phyloP scores from a whole-genome alignment of 139 green algal genomes.

The Tetradesmus lagerheimii region DNA sequence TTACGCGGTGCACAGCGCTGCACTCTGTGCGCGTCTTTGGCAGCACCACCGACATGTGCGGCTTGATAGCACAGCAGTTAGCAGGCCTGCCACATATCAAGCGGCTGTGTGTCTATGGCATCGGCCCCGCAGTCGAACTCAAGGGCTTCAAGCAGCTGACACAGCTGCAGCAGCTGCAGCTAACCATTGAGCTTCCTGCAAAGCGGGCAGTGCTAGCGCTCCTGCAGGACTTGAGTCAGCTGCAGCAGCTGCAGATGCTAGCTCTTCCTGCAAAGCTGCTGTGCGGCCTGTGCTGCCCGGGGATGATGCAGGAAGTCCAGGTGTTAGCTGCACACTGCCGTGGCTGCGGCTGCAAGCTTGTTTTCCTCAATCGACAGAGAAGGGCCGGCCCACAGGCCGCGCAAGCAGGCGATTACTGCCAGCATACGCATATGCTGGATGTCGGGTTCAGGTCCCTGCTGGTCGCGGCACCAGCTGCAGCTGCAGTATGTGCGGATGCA shows the following conservation, averaged over 20 bases:
- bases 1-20: not conserved
- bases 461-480: not conserved
- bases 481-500: not conserved
- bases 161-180: not conserved
- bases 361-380: not conserved
- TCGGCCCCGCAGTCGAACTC: not conserved
- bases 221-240: not conserved
- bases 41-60: slow-evolving; percentile 3
- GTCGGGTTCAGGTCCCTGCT: not conserved
- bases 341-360: not conserved
- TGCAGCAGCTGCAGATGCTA: slow-evolving; percentile 23
- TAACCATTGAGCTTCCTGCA: not conserved
- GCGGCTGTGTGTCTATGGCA: not conserved
- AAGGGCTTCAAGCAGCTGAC: not conserved
- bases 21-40: slow-evolving; percentile 17
- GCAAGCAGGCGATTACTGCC: not conserved
- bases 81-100: slow-evolving; percentile 8
- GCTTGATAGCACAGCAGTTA: not conserved
- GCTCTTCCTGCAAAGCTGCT: not conserved
- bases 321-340: not conserved
- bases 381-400: not conserved
- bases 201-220: slow-evolving; percentile 4
- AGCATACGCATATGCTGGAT: not conserved
- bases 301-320: not conserved
- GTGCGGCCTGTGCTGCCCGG: not conserved